Evolutionary conservation across 345 rosid genomes (phyloP), one percentile per base, ranked within the genome.

Genomic region (Durio zibethinus): DNA sequence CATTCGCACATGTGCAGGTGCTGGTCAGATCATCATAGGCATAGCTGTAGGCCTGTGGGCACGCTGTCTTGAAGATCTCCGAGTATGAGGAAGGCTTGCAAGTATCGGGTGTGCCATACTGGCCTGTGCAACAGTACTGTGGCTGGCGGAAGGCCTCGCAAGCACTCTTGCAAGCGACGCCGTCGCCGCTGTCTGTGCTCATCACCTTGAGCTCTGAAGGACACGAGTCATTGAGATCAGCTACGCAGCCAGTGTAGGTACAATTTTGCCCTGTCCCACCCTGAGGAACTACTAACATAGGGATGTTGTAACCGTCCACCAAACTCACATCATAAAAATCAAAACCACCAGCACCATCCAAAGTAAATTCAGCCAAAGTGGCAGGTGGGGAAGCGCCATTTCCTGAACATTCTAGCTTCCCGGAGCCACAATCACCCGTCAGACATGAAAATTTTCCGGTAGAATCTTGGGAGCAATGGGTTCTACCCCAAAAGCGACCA

Each of bases 241-340:
- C 91, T 1, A 82, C 83, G 81, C 99, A 96, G 2, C 99, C 97
- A 0, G 93, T 89, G 82, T 79, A 83, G n/a, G 90, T 80, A 67
- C 99, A 96, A 76, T 92, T 92, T 20, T 81, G 77, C 0, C 94
- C 97, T 0, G 88, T 61, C 0, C 97, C 98, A 2, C 97, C 98
- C 60, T 88, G 92, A 6, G 99, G 99, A 4, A 80, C 91, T 0
- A 95, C 92, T 35, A 90, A 76, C 88, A 95, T 31, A 7, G 98
- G 92, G n/a, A 95, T 86, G 83, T 95, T 95, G 91, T 92, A 95
- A 54, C 99, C 99, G 57, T 95, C 99, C 0, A 95, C 99, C 57
- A 95, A 89, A 72, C 99, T 95, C 0, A 93, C 97, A 67, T 95
- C 98, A 62, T 85, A 95, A 82, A 70, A 95, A 77, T 95, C 99